These are phyloP conservation scores for Phytophthora lateralis DNA, from an alignment of 352 stramenopile genomes.

Conservation along the genomic window DNA sequence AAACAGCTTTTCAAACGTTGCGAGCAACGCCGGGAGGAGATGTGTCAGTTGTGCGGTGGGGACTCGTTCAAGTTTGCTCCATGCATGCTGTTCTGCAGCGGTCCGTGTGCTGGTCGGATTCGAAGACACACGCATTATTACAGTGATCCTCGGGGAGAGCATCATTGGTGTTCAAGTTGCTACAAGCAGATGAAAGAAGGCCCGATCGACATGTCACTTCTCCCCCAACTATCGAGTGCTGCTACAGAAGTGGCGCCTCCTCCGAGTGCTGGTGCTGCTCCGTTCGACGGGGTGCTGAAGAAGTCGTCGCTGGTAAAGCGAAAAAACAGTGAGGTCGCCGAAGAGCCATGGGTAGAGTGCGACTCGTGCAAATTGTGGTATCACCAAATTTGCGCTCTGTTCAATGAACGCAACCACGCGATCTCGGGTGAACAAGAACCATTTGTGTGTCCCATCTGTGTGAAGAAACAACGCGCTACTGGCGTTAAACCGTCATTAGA, in stretches of 20 bases:
- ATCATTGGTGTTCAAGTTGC: constrained; percentile 89
- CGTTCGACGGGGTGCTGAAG: constrained; percentile 80
- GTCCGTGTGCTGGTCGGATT: constrained; percentile 82
- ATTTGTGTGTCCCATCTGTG: constrained; percentile 88
- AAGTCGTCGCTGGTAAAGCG: constrained; percentile 96
- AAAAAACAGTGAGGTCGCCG: constrained; percentile 98
- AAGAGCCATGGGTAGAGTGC: constrained; percentile 98
- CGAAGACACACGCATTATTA: constrained; percentile 89
- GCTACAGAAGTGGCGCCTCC: constrained; percentile 51
- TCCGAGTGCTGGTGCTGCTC: constrained; percentile 22
- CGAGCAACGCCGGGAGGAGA: constrained; percentile 83
- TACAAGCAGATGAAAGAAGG: constrained; percentile 93
- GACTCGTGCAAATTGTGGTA: constrained; percentile 99
- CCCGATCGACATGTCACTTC: constrained; percentile 90
- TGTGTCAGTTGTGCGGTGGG: constrained; percentile 88
- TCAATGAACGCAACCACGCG: constrained; percentile 98
- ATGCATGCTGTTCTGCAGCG: constrained; percentile 90
- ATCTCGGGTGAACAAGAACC: constrained; percentile 88
- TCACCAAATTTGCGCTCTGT: constrained; percentile 99
- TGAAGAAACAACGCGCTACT: constrained; percentile 79
- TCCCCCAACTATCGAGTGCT: constrained; percentile 74
- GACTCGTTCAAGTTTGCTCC: constrained; percentile 92
- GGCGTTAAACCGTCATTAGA: constrained; percentile 81
- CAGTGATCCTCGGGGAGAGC: constrained; percentile 79
- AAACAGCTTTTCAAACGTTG: constrained; percentile 88